Evolutionary conservation across 2,329 filamentous ascomycete species (phyloP), one percentile per base, ranked within the genome.

Genomic region (Parascedosporium putredinis): DNA sequence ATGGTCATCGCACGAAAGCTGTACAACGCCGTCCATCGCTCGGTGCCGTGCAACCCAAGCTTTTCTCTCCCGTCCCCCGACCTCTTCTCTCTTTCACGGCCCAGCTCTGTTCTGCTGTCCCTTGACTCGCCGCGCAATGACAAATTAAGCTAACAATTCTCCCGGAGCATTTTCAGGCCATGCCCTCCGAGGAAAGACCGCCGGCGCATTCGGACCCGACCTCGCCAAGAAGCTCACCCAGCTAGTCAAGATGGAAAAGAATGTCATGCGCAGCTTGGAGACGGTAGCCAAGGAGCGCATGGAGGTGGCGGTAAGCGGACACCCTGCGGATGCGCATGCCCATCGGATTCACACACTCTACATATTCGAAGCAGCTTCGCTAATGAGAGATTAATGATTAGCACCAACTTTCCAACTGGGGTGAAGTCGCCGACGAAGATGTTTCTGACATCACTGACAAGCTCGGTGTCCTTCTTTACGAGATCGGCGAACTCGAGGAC

Each of bases 191-290:
- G 78, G 81, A 63, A 84, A 84, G 62, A 78, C 83, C 40, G 84
- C 86, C 55, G 86, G 86, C 57, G 83, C 85, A 59, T 89, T 88
- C 57, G 79, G 80, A 55, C 79, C 90, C 51, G 93, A 98, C 62
- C 83, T 98, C 52, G 86, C 93, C 52, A 96, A 95, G 79, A 98
- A 98, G 79, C 83, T 98, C 55, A 88, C 90, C 36, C 88, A 95
- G 73, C 80, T 98, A 49, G 93, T 98, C 55, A 98, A 98, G 81
- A 98, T 98, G 93, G 93, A 98, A 74, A 98, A 98, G 83, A 97
- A 98, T 65, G 88, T 96, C 51, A 98, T 98, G 93, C 88, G 93
- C 68, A 96, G 89, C 66, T 83, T 97, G 77, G 93, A 98, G 67
- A 78, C 88, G 46, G 93, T 97, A 49, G 89, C 89, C 43, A 84